phyloP scores from a whole-genome alignment of 495 filamentous ascomycete species.

The Hypoxylon fragiforme region DNA sequence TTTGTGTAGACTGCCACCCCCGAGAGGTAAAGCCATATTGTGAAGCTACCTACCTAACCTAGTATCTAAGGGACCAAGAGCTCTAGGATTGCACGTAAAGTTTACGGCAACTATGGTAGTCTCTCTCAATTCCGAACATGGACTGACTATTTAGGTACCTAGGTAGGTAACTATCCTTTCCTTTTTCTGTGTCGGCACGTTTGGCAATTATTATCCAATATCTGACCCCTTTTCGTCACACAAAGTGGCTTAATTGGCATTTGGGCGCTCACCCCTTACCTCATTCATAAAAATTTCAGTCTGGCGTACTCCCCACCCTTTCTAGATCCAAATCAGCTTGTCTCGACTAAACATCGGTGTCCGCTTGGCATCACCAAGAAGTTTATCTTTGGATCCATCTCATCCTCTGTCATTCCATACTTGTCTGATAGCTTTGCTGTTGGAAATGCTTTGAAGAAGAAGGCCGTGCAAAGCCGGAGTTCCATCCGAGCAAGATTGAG shows the following conservation, averaged over 20 bases:
- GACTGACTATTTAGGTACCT: background rate
- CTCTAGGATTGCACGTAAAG: no score
- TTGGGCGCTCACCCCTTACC: background rate
- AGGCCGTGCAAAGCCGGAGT: conserved; percentile 18
- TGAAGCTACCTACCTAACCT: background rate
- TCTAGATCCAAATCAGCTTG: background rate
- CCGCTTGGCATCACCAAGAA: conserved; percentile 49
- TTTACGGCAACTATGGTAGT: no score
- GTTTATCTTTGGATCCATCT: conserved; percentile 45
- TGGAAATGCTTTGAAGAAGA: conserved; percentile 30
- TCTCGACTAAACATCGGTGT: conserved; percentile 47
- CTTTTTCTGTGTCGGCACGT: no score
- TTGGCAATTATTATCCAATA: background rate
- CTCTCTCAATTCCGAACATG: no score
- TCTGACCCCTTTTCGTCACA: no score
- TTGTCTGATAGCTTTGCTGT: conserved; percentile 18
- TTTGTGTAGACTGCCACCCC: no score
- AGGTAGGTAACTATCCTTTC: background rate
- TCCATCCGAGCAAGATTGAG: conserved; percentile 28
- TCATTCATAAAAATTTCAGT: no score
- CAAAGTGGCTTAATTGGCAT: no score
- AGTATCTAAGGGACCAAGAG: no score
- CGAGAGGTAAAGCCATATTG: background rate
- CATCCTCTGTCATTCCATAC: conserved; percentile 44
- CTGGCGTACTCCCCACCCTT: background rate